A percentile compares a stretch with the other conserved stretches of the same genome.
These are phyloP conservation scores for Penicillium sp. DNA, from an alignment of 2,329 filamentous ascomycete genomes.

Conservation along the genomic window DNA sequence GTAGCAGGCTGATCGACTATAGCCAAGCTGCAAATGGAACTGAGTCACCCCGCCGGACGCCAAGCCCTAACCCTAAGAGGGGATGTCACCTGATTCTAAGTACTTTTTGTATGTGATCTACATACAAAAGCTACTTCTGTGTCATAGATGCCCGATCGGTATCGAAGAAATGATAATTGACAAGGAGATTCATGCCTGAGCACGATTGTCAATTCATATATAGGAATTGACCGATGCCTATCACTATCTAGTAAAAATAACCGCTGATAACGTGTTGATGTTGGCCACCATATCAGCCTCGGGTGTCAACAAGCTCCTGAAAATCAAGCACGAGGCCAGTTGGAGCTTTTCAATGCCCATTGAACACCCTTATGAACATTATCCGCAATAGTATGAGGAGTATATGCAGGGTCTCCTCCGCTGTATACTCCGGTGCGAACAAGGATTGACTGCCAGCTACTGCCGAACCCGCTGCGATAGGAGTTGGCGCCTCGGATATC, in stretches of 20 bases:
- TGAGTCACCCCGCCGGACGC: slow-evolving; percentile 36
- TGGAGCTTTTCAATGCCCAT: slow-evolving; percentile 67
- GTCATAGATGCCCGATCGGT: not conserved
- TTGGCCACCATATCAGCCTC: not conserved
- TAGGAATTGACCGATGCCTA: not conserved
- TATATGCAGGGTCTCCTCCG: slow-evolving; percentile 58
- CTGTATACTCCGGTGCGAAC: slow-evolving; percentile 79
- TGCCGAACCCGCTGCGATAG: slow-evolving; percentile 66
- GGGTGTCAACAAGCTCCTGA: not conserved
- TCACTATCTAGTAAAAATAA: not conserved
- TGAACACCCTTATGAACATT: slow-evolving; percentile 76
- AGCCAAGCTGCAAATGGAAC: slow-evolving; percentile 8
- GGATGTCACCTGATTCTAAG: slow-evolving; percentile 22
- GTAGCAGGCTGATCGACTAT: slow-evolving; percentile 5
- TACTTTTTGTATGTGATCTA: not conserved
- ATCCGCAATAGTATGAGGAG: slow-evolving; percentile 67
- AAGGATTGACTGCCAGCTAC: slow-evolving; percentile 75
- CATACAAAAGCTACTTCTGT: not conserved
- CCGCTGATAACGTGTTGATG: not conserved
- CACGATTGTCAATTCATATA: not conserved
- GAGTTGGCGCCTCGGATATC: slow-evolving; percentile 87
- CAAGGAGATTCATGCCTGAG: not conserved
- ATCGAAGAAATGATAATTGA: not conserved
- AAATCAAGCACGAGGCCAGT: slow-evolving; percentile 29
- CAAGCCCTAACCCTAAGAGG: slow-evolving; percentile 41